Percentiles rank a stretch among this genome's conserved stretches.
Evolutionary conservation across 257 asterid genomes (phyloP).

Genomic region (Nicotiana noctiflora): DNA sequence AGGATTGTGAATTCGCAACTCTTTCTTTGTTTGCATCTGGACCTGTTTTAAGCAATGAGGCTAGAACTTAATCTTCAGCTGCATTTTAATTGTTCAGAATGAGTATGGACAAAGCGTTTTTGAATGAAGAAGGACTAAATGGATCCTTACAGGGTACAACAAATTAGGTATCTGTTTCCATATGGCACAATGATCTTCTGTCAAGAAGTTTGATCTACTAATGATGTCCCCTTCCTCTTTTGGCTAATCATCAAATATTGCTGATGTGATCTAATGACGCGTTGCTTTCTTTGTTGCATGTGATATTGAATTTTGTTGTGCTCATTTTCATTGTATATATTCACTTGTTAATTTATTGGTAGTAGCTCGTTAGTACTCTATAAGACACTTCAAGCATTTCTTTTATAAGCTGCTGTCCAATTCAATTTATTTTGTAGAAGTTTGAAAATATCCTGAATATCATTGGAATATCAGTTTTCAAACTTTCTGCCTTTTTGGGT

Average conservation of each 20-base stretch:
- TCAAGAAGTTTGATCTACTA: conserved; percentile 2
- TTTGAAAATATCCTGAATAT: not conserved
- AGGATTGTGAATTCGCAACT: not conserved
- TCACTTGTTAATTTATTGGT: too few species aligned
- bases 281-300: not conserved
- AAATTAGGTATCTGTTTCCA: not conserved
- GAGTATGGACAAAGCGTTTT: too few species aligned
- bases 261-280: not conserved
- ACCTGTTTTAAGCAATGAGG: not conserved
- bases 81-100: not conserved
- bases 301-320: not conserved
- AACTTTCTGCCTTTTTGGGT: not conserved
- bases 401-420: not conserved
- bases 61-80: not conserved
- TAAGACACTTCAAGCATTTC: not conserved
- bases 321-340: too few species aligned
- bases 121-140: too few species aligned
- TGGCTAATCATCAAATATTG: not conserved
- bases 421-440: not conserved
- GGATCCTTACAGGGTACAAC: too few species aligned
- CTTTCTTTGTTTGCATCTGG: not conserved
- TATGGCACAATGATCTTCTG: not conserved
- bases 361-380: not conserved
- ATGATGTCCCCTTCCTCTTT: not conserved
- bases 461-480: not conserved